These are phyloP conservation scores for Diospyros lotus DNA, from an alignment of 148 eudicot genomes.

Conservation along the genomic window DNA sequence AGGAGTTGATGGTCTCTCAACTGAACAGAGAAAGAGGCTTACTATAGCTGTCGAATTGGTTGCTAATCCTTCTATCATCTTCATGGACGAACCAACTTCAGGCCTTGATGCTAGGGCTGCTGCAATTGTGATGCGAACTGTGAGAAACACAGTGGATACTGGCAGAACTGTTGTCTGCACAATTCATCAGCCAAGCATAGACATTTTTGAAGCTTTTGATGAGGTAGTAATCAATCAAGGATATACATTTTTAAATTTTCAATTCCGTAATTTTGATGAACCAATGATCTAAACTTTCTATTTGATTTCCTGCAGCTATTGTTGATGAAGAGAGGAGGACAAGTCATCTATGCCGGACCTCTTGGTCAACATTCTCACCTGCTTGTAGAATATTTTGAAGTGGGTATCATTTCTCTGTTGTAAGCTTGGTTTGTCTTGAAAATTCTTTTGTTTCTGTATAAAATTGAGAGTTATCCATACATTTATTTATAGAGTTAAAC, in stretches of 20 bases:
- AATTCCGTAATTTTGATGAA: not conserved
- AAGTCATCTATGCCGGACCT: slow-evolving; percentile 43
- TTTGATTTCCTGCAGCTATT: slow-evolving; percentile 28
- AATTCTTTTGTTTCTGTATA: not conserved
- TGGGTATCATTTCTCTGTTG: slow-evolving; percentile 13
- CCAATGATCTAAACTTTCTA: no score
- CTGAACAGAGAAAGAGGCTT: slow-evolving; percentile 56
- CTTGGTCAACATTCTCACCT: slow-evolving; percentile 38
- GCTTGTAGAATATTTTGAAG: slow-evolving; percentile 42
- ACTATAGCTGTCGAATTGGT: slow-evolving; percentile 55
- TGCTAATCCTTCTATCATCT: slow-evolving; percentile 54
- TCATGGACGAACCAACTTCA: slow-evolving; percentile 62
- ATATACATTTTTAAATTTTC: not conserved
- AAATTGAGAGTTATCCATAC: not conserved
- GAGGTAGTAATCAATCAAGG: slow-evolving; percentile 27
- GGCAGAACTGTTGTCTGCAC: slow-evolving; percentile 66
- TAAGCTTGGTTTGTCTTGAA: not conserved
- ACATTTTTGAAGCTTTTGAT: slow-evolving; percentile 60
- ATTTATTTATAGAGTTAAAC: not conserved
- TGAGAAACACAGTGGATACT: slow-evolving; percentile 55
- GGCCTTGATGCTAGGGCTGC: slow-evolving; percentile 63
- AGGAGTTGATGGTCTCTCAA: slow-evolving; percentile 48
- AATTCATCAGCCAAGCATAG: slow-evolving; percentile 60
- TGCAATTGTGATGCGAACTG: slow-evolving; percentile 58
- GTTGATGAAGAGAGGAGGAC: slow-evolving; percentile 54